A percentile compares a stretch with the other conserved stretches of the same genome.
Conservation (phyloP, 164 flowering plant genomes). For the Annona cherimola region DNA sequence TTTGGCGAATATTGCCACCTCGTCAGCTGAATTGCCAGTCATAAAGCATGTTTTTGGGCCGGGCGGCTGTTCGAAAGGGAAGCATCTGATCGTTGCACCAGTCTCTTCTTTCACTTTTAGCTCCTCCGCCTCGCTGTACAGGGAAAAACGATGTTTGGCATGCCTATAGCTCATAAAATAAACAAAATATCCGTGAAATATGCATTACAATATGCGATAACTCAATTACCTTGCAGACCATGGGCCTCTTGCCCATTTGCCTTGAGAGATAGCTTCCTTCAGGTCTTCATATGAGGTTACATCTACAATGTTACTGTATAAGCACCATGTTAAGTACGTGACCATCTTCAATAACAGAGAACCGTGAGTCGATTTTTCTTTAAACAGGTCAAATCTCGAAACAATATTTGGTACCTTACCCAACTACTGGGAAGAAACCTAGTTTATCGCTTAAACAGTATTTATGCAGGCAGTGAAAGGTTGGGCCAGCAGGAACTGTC, state of each 20-base stretch:
- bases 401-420: background rate
- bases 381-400: background rate
- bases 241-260: constrained; percentile 98
- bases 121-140: constrained; percentile 71
- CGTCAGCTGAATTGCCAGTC: constrained; percentile 76
- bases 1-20: constrained; percentile 81
- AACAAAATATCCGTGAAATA: background rate
- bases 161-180: too few species aligned
- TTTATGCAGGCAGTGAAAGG: background rate
- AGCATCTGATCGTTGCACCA: constrained; percentile 87
- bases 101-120: constrained; percentile 84
- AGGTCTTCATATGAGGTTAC: constrained; percentile 82
- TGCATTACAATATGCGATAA: background rate
- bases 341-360: background rate
- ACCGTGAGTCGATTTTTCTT: background rate
- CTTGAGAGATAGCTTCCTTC: constrained; percentile 63
- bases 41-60: constrained; percentile 69
- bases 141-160: background rate
- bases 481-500: background rate
- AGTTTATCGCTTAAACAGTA: background rate
- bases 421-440: background rate
- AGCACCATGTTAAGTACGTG: background rate
- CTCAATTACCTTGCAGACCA: constrained; percentile 80
- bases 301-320: constrained; percentile 78
- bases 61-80: constrained; percentile 81